These are phyloP conservation scores for Botryosphaeria dothidea DNA, from an alignment of 2,329 filamentous ascomycete genomes.

Conservation along the genomic window DNA sequence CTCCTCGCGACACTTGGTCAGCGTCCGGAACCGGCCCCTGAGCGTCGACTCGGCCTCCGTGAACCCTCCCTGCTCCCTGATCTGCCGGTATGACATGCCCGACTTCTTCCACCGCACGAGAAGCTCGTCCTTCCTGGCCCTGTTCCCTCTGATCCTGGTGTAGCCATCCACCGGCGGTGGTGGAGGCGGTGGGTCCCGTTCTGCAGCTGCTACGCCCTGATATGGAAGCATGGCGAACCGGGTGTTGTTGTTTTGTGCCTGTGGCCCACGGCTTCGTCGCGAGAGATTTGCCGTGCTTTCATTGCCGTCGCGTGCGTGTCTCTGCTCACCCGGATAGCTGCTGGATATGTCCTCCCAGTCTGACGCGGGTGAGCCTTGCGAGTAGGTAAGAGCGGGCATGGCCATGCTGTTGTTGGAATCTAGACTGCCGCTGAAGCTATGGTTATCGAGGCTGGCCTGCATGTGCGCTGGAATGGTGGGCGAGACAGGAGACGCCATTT, in stretches of 20 bases:
- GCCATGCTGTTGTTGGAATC: background rate
- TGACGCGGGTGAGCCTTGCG: conserved; percentile 9
- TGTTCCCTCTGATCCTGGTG: background rate
- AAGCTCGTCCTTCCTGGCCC: conserved; percentile 27
- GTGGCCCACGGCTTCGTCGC: background rate
- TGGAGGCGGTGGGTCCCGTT: background rate
- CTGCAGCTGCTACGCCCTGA: background rate
- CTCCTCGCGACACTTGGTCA: conserved; percentile 64
- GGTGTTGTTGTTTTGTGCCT: background rate
- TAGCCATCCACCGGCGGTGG: background rate
- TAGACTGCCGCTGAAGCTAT: background rate
- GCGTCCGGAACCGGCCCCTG: conserved; percentile 64
- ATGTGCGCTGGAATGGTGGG: background rate
- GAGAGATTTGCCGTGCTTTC: too few relatives aligned
- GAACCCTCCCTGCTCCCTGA: conserved; percentile 57
- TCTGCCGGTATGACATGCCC: conserved; percentile 67
- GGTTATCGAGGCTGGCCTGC: background rate
- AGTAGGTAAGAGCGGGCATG: conserved; percentile 4
- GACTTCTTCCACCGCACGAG: conserved; percentile 56
- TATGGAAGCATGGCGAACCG: background rate
- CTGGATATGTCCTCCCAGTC: background rate
- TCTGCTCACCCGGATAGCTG: background rate
- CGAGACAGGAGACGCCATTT: background rate
- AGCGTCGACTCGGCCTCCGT: conserved; percentile 71
- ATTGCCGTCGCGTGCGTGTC: background rate